phyloP scores from a whole-genome alignment of 2,329 filamentous ascomycete genomes.

The Microcyclospora tardicrescens region DNA sequence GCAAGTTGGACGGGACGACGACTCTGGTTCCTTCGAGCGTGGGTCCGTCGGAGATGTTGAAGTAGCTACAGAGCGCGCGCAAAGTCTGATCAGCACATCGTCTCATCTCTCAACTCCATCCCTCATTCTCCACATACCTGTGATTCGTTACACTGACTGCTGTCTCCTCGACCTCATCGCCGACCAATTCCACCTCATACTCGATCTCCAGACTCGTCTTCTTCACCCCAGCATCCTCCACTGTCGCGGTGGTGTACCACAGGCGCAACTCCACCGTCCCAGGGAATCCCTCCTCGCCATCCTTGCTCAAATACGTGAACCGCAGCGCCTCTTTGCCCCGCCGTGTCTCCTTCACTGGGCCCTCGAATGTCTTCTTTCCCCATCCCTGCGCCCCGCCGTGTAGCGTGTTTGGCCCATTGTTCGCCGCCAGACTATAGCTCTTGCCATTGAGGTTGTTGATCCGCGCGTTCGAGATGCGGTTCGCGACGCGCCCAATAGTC shows the following conservation, averaged over 20 bases:
- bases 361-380: constrained; percentile 67
- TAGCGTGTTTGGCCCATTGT: constrained; percentile 61
- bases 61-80: constrained; percentile 43
- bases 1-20: constrained; percentile 44
- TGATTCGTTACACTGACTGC: constrained; percentile 91
- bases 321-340: constrained; percentile 33
- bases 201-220: constrained; percentile 69
- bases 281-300: constrained; percentile 84
- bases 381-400: constrained; percentile 52
- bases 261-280: constrained; percentile 68
- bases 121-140: constrained; percentile 41
- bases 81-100: constrained; percentile 6
- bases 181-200: constrained; percentile 71
- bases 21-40: constrained; percentile 51
- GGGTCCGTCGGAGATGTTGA: constrained; percentile 51
- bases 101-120: too few relatives aligned
- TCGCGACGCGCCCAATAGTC: constrained; percentile 75
- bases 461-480: constrained; percentile 61
- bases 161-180: constrained; percentile 70
- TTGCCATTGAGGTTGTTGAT: constrained; percentile 61
- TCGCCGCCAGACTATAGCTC: constrained; percentile 56
- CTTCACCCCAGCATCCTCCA: constrained; percentile 46
- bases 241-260: constrained; percentile 63
- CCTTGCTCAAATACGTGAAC: constrained; percentile 48
- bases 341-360: constrained; percentile 47